Percentiles rank a stretch among this genome's conserved stretches.
Evolutionary conservation across 768 basidiomycete genomes (phyloP).

Genomic region (Lactarius psammicola): DNA sequence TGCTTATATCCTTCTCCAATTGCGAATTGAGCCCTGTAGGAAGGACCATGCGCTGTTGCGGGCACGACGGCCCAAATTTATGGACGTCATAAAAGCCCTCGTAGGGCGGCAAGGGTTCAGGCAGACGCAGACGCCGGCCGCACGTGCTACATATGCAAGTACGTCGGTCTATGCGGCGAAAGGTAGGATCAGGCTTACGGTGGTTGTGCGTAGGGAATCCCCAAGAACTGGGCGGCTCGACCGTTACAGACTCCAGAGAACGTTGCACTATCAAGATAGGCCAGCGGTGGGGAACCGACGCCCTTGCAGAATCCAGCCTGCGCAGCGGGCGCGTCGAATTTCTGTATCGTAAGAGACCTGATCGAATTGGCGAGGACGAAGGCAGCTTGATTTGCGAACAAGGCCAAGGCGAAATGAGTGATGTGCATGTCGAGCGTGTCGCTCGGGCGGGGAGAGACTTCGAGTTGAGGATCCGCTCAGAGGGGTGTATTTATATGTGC

Average conservation of each 20-base stretch:
- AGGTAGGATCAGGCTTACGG: slow-evolving; percentile 29
- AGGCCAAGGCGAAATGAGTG: neutral
- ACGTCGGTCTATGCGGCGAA: neutral
- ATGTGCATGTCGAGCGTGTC: slow-evolving; percentile 1
- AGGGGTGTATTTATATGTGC: neutral
- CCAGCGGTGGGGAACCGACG: slow-evolving; percentile 13
- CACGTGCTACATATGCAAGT: slow-evolving; percentile 9
- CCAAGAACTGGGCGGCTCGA: slow-evolving; percentile 28
- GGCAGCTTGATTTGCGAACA: slow-evolving; percentile 2
- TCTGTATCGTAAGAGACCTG: slow-evolving; percentile 3
- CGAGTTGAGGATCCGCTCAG: neutral
- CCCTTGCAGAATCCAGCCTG: neutral
- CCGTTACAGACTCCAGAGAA: slow-evolving; percentile 30
- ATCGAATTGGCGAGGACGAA: neutral
- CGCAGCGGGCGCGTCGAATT: neutral
- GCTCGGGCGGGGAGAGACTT: neutral
- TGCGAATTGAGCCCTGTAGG: slow-evolving; percentile 1
- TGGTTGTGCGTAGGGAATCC: slow-evolving; percentile 35
- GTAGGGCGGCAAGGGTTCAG: slow-evolving; percentile 26
- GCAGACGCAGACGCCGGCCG: slow-evolving; percentile 28
- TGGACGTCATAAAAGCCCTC: slow-evolving; percentile 27
- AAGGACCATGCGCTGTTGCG: slow-evolving; percentile 29
- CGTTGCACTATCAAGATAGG: slow-evolving; percentile 31
- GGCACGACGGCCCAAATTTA: slow-evolving; percentile 32
- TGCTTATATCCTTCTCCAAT: slow-evolving; percentile 12